Percentiles rank a stretch among this genome's conserved stretches.
Conservation (phyloP, 805 yeast species). For the Starmerella stigmatis region DNA sequence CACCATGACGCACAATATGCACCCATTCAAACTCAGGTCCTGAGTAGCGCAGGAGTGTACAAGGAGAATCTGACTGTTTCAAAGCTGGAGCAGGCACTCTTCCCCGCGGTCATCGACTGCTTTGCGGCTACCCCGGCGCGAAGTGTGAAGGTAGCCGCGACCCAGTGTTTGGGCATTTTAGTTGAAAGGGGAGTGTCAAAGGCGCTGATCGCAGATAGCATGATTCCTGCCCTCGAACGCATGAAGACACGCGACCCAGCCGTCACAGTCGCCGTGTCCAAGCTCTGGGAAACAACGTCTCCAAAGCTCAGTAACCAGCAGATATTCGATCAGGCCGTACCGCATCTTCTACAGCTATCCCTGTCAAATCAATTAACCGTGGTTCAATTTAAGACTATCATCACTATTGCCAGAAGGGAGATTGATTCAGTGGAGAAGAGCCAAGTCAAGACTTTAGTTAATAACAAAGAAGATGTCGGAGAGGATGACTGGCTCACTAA, state of each 20-base stretch:
- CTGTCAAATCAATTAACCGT: conserved; percentile 38
- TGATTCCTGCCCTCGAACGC: conserved; percentile 66
- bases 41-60: conserved; percentile 37
- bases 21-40: conserved; percentile 43
- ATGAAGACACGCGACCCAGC: conserved; percentile 68
- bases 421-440: conserved; percentile 37
- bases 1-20: conserved; percentile 27
- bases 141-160: conserved; percentile 51
- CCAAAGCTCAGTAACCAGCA: conserved; percentile 39
- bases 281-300: conserved; percentile 33
- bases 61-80: conserved; percentile 50
- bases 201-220: conserved; percentile 59
- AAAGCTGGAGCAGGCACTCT: conserved; percentile 59
- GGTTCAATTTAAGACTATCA: conserved; percentile 36
- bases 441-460: conserved; percentile 27
- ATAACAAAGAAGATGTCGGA: conserved; percentile 13
- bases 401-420: conserved; percentile 35
- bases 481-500: conserved; percentile 18
- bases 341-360: conserved; percentile 43
- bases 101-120: conserved; percentile 59
- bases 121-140: conserved; percentile 79
- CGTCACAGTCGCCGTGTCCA: conserved; percentile 43
- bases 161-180: conserved; percentile 15
- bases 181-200: conserved; percentile 42
- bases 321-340: conserved; percentile 45